These are phyloP conservation scores for Solanum paucissectum DNA, from an alignment of 257 asterid genomes.

Conservation along the genomic window DNA sequence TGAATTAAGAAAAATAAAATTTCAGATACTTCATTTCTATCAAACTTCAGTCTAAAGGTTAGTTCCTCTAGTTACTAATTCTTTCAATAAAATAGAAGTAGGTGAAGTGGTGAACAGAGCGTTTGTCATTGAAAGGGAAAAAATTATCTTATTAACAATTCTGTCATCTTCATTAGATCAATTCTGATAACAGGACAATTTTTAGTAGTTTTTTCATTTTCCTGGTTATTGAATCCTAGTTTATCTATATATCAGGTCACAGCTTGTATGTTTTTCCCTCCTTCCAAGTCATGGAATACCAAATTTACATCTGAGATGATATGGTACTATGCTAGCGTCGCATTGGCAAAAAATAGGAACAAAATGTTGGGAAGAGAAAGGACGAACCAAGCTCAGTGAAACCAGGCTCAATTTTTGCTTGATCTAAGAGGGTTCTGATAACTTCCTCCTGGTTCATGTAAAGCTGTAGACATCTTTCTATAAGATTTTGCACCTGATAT, in stretches of 20 bases:
- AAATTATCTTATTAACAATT: background rate
- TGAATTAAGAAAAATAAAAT: background rate
- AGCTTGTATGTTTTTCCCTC: background rate
- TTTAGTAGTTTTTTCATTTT: background rate
- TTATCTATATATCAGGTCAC: background rate
- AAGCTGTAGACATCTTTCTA: slow-evolving; percentile 96
- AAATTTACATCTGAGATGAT: background rate
- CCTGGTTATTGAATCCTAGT: background rate
- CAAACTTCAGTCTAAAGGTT: background rate
- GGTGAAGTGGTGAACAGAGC: background rate
- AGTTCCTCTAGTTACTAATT: background rate
- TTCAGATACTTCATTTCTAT: background rate
- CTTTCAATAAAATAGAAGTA: background rate
- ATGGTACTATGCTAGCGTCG: background rate
- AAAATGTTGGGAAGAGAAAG: background rate
- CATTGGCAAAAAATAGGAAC: background rate
- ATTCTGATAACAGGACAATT: background rate
- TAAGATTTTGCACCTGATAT: slow-evolving; percentile 81
- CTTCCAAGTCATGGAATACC: background rate
- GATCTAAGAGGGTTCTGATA: slow-evolving; percentile 57
- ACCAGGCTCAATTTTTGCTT: slow-evolving; percentile 90
- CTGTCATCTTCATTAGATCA: background rate
- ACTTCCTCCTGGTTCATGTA: slow-evolving; percentile 92
- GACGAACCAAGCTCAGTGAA: slow-evolving; percentile 88
- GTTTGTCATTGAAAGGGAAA: background rate